Conservation (phyloP, 768 basidiomycete genomes). For the Amyloporia xantha region DNA sequence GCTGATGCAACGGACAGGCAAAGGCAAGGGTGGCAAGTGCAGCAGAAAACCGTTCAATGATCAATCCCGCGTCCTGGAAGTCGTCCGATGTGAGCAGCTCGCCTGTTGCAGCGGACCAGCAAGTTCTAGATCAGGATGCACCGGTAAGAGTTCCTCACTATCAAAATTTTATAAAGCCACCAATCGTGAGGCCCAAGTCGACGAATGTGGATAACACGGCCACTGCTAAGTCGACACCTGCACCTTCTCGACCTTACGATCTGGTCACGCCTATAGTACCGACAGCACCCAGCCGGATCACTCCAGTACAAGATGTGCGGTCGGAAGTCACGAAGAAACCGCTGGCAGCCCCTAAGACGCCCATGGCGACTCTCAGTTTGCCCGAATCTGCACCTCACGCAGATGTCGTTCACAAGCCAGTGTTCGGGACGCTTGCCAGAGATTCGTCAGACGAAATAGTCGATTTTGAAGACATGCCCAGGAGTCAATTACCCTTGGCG, state of each 20-base stretch:
- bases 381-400: background rate
- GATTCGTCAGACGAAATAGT: slow-evolving; percentile 21
- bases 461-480: slow-evolving; percentile 16
- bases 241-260: background rate
- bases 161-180: background rate
- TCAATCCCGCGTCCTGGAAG: slow-evolving; percentile 25
- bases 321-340: background rate
- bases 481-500: background rate
- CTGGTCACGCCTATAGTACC: background rate
- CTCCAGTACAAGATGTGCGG: background rate
- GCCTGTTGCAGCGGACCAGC: slow-evolving; percentile 6
- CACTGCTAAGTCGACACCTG: slow-evolving; percentile 10
- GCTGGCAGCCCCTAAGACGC: background rate
- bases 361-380: background rate
- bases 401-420: slow-evolving; percentile 6
- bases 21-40: slow-evolving; percentile 9
- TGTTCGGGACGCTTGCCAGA: slow-evolving; percentile 18
- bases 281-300: background rate
- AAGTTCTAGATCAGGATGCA: slow-evolving; percentile 17
- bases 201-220: slow-evolving; percentile 18
- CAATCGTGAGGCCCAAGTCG: slow-evolving; percentile 8
- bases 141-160: slow-evolving; percentile 13
- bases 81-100: slow-evolving; percentile 21
- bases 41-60: slow-evolving; percentile 21
- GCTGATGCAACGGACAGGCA: too few species aligned